Evolutionary conservation across 2,329 filamentous ascomycete genomes (phyloP).

Genomic region (Sporothrix pallida): DNA sequence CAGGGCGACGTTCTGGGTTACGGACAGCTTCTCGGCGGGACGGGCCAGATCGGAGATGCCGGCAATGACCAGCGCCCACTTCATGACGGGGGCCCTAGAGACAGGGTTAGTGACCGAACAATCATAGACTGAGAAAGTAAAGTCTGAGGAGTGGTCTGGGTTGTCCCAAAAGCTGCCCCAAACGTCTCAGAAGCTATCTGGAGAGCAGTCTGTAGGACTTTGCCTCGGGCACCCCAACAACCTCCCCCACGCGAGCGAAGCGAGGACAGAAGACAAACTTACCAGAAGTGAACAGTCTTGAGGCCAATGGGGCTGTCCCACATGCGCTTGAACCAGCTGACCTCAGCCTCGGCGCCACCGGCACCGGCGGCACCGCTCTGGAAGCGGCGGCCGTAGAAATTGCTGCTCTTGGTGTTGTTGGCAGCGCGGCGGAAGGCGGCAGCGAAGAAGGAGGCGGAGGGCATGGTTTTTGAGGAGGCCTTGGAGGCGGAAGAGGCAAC

Average conservation of each 20-base stretch:
- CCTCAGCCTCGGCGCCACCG: conserved; percentile 51
- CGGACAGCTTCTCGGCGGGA: conserved; percentile 88
- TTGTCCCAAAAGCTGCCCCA: no score
- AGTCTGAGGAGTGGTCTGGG: not conserved
- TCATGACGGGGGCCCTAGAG: conserved; percentile 90
- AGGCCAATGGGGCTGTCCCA: conserved; percentile 81
- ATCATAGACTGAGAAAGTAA: not conserved
- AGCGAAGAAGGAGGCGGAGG: conserved; percentile 40
- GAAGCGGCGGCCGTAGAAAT: conserved; percentile 62
- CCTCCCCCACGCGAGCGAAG: not conserved
- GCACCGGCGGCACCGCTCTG: conserved; percentile 50
- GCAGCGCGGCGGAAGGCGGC: conserved; percentile 57
- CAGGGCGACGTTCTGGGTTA: conserved; percentile 89
- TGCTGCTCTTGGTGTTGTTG: conserved; percentile 46
- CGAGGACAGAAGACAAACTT: conserved; percentile 42
- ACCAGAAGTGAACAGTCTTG: conserved; percentile 99
- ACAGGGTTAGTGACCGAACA: not conserved
- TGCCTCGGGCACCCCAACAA: no score
- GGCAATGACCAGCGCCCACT: conserved; percentile 91
- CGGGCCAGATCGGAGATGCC: conserved; percentile 91
- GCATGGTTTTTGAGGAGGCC: conserved; percentile 12
- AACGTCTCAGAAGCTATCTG: no score
- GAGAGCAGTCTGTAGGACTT: no score
- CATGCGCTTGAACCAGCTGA: conserved; percentile 74
- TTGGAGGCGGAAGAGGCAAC: not conserved